These are phyloP conservation scores for Stramenopiles sp. DNA, from an alignment of 352 stramenopile genomes.

Conservation along the genomic window DNA sequence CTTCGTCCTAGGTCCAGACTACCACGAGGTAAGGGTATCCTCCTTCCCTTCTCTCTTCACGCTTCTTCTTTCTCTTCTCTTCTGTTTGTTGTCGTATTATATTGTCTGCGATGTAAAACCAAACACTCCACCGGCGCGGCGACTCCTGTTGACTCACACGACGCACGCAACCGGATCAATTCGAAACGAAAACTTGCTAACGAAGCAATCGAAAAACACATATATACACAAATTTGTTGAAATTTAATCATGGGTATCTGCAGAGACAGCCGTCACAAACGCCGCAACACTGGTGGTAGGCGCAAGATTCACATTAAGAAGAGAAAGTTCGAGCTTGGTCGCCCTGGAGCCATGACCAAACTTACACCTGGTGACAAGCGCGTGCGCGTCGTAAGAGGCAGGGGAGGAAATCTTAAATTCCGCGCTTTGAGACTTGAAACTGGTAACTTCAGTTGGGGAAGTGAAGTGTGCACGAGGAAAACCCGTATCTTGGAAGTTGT, in stretches of 20 bases:
- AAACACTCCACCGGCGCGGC: no score
- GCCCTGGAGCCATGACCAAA: constrained; percentile 93
- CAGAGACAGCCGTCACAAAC: constrained; percentile 97
- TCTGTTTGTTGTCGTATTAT: no score
- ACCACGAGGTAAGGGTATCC: no score
- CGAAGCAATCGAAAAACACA: background rate
- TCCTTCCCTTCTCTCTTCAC: no score
- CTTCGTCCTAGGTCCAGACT: no score
- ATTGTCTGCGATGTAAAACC: no score
- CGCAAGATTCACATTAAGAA: constrained; percentile 94
- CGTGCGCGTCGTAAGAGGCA: constrained; percentile 79
- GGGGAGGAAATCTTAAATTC: constrained; percentile 95
- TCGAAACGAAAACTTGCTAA: no score
- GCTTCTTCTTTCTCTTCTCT: no score
- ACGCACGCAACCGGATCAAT: no score
- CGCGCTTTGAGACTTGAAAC: constrained; percentile 88
- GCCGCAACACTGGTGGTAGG: constrained; percentile 95
- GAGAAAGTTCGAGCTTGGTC: constrained; percentile 94
- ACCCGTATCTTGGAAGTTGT: constrained; percentile 96
- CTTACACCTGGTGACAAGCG: constrained; percentile 71
- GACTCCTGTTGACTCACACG: no score
- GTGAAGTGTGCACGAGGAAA: constrained; percentile 89
- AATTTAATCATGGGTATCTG: constrained; percentile 75
- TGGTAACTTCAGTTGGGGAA: constrained; percentile 99
- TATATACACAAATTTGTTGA: background rate